phyloP scores from a whole-genome alignment of 805 yeast genomes.

The Candida argentea region DNA sequence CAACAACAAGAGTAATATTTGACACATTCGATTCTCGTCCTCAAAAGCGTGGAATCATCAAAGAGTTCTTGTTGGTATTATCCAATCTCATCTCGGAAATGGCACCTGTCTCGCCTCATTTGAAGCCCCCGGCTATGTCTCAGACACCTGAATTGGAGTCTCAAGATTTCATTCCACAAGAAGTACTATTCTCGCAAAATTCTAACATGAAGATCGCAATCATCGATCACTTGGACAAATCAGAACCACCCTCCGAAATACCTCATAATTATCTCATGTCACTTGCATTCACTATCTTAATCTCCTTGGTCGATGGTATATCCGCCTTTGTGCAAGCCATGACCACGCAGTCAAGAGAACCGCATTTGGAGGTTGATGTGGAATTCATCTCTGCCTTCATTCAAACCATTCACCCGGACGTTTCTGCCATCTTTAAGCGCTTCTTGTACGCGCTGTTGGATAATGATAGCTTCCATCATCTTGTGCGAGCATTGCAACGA shows the following conservation, averaged over 20 bases:
- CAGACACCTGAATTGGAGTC: constrained; percentile 6
- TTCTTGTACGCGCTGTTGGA: constrained; percentile 62
- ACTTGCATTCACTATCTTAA: constrained; percentile 45
- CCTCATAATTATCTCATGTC: constrained; percentile 52
- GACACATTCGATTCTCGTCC: constrained; percentile 46
- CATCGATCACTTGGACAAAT: constrained; percentile 72
- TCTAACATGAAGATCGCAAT: constrained; percentile 44
- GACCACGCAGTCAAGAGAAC: constrained; percentile 17
- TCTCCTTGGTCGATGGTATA: constrained; percentile 58
- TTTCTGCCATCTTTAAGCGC: constrained; percentile 16
- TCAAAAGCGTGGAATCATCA: constrained; percentile 51
- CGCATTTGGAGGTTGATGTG: constrained; percentile 20
- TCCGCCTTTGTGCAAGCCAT: constrained; percentile 40
- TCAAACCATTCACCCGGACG: constrained; percentile 16
- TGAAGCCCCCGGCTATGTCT: constrained; percentile 7
- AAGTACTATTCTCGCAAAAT: constrained; percentile 26
- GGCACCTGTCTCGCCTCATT: constrained; percentile 10
- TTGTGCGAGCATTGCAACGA: constrained; percentile 69
- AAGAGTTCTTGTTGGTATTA: constrained; percentile 37
- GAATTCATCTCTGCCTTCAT: constrained; percentile 27
- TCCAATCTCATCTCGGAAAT: constrained; percentile 13
- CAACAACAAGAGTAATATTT: constrained; percentile 42
- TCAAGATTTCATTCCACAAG: constrained; percentile 9
- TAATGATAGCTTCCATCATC: constrained; percentile 53
- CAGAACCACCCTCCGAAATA: constrained; percentile 55